Evolutionary conservation across 2,329 filamentous ascomycete genomes (phyloP).

Genomic region (Cylindrodendrum hubeiense): DNA sequence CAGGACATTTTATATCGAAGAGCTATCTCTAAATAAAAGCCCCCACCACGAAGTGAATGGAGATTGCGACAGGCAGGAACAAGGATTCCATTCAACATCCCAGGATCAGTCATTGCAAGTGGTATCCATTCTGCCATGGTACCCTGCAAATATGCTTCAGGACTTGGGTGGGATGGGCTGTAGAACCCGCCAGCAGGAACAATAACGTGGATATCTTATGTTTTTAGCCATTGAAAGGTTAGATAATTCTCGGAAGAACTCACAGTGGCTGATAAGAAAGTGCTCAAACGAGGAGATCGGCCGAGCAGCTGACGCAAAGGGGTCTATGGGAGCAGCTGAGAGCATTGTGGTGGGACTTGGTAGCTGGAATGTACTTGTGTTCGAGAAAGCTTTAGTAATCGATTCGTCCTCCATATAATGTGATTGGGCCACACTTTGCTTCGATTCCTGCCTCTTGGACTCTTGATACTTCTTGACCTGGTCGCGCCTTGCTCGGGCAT

Average conservation of each 20-base stretch:
- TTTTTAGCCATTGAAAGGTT: background rate
- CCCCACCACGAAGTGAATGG: background rate
- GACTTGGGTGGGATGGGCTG: background rate
- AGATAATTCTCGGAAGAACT: background rate
- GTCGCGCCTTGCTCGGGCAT: slow-evolving; percentile 10
- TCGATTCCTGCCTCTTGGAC: background rate
- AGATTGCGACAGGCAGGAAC: slow-evolving; percentile 4
- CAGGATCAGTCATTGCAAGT: slow-evolving; percentile 4
- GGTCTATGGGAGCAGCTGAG: slow-evolving; percentile 11
- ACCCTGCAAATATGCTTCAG: background rate
- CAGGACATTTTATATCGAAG: slow-evolving; percentile 4
- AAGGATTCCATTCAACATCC: slow-evolving; percentile 5
- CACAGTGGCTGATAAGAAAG: slow-evolving; percentile 7
- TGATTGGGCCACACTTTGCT: too few relatives aligned
- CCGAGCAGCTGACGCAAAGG: slow-evolving; percentile 1
- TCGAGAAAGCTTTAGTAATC: too few relatives aligned
- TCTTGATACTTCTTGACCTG: slow-evolving; percentile 1
- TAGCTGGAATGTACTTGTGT: background rate
- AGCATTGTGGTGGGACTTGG: slow-evolving; percentile 1
- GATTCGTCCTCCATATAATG: background rate
- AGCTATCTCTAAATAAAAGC: slow-evolving; percentile 1
- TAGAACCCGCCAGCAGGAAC: background rate
- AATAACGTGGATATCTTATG: background rate
- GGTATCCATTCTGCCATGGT: slow-evolving; percentile 10
- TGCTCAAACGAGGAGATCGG: slow-evolving; percentile 9